Conservation (phyloP, 2,329 filamentous ascomycete genomes). For the Hirsutella minnesotensis region DNA sequence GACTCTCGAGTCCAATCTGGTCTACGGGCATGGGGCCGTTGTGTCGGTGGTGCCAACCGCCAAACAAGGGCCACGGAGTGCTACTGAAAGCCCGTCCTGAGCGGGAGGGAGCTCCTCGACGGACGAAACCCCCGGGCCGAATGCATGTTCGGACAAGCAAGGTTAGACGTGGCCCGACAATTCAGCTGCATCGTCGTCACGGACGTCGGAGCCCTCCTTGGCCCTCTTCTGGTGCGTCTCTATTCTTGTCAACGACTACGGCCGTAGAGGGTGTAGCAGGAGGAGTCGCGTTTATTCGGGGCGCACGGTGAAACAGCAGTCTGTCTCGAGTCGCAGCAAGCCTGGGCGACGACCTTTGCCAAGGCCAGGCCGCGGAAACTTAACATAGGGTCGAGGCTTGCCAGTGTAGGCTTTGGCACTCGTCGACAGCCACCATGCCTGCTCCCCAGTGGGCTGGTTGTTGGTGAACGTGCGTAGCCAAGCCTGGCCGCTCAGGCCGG, state of each 20-base stretch:
- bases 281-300: neutral
- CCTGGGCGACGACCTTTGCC: neutral
- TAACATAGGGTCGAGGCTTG: too few species aligned
- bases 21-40: too few species aligned
- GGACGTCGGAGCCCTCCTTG: too few species aligned
- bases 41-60: too few species aligned
- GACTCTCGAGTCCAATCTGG: too few species aligned
- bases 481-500: neutral
- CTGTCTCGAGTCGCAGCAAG: neutral
- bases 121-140: too few species aligned
- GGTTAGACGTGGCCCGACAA: too few species aligned
- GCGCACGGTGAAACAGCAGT: neutral
- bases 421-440: neutral
- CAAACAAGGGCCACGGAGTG: too few species aligned
- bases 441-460: neutral
- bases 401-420: neutral
- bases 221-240: neutral
- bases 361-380: neutral
- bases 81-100: too few species aligned
- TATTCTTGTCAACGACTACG: neutral
- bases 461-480: neutral
- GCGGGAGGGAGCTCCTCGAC: too few species aligned
- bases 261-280: neutral
- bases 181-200: too few species aligned
- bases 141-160: too few species aligned